phyloP scores from a whole-genome alignment of 106 monocot species.

The Allium sativum region DNA sequence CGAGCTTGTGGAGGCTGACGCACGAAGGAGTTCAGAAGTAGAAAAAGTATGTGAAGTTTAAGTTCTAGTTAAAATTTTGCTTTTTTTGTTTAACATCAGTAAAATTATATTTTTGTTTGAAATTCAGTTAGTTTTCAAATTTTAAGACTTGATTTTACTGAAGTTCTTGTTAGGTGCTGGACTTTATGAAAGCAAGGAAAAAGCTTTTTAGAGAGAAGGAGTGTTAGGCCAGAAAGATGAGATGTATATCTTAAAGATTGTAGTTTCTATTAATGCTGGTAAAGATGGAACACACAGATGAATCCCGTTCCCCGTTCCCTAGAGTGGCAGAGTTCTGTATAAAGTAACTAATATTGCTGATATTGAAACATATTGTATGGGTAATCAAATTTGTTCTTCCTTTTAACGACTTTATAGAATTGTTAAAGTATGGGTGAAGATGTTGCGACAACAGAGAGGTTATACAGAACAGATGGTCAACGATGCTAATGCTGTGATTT shows the following conservation, averaged over 20 bases:
- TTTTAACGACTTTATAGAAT: conserved; percentile 29
- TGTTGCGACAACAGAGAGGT: conserved; percentile 66
- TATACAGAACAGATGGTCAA: conserved; percentile 97
- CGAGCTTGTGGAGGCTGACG: conserved; percentile 54
- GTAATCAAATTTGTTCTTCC: too few relatives aligned
- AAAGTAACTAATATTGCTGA: neutral
- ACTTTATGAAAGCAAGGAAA: conserved; percentile 71
- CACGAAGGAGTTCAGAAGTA: conserved; percentile 47
- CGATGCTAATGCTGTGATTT: conserved; percentile 90
- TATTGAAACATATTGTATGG: neutral
- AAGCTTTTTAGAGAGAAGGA: conserved; percentile 49
- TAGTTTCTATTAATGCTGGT: neutral
- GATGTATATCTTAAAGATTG: conserved; percentile 15
- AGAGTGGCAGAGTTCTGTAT: neutral
- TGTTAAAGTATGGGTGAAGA: conserved; percentile 91
- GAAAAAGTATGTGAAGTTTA: conserved; percentile 39
- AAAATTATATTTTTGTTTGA: neutral
- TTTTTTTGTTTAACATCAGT: neutral
- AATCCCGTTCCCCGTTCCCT: too few relatives aligned
- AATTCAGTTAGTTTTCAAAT: neutral
- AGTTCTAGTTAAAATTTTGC: neutral
- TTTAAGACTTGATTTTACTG: neutral
- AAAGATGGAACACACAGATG: neutral
- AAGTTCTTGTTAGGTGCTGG: conserved; percentile 73
- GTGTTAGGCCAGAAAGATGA: conserved; percentile 60